Base-by-base conservation (phyloP, 495 filamentous ascomycete species). In the Cercophora newfieldiana region DNA sequence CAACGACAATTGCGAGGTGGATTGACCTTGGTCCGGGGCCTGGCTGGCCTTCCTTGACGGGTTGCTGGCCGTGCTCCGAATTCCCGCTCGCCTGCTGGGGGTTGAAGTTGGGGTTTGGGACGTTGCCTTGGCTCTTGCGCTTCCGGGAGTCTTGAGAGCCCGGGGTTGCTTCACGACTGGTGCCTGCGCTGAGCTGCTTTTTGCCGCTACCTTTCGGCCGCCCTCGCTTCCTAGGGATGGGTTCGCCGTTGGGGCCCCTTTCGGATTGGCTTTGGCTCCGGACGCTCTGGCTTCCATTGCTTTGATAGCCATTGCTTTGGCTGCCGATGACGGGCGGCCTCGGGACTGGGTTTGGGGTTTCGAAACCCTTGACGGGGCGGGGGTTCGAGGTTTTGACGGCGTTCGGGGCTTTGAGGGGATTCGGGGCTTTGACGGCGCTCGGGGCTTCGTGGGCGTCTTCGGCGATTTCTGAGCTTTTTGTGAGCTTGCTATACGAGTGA, bases 331-430 rank as follows among this genome's bases (percentile, higher is more conserved):
- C 50, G 19, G 19, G 50, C 18, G 5, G 48, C 50, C 50, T 47
- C 7, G 18, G 37, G 22, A 29, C 6, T 12, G 24, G 31, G 19
- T 51, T 14, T 24, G 59, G 37, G 28, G 31, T 48, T 19, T 16
- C 3, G 18, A 6, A 12, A 54, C 25, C 22, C 1, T 26, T 25
- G 59, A 18, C 31, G 60, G 33, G 59, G 19, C 58, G 37, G 18
- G 55, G 26, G 1, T 58, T 33, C 19, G 25, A 26, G 54, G 24
- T 57, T 29, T 67, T 31, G 54, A 21, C 3, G 59, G n/a, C 7
- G 61, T 29, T 44, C 33, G 72, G 72, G 28, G 62, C 55, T 3
- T 74, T 69, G 26, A 72, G 72, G 61, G 47, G 57, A 30, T 69
- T 73, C 26, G 66, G 72, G 18, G 55, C 10, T 31, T 50, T 7